These are phyloP conservation scores for Dryas octopetala DNA, from an alignment of 306 rosid genomes.

Conservation along the genomic window DNA sequence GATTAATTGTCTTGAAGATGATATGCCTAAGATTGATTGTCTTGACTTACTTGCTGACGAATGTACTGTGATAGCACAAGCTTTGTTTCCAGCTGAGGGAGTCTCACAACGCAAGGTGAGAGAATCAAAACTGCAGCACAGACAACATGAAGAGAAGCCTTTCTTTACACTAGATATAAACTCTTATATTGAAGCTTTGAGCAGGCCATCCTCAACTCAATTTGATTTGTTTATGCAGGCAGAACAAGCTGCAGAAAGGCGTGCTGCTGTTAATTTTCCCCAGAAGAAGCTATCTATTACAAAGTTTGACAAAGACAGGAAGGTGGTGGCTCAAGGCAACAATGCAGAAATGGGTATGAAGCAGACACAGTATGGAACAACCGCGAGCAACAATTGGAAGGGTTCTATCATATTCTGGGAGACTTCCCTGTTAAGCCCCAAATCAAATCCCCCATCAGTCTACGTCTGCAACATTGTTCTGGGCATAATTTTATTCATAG, in stretches of 20 bases:
- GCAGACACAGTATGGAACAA: slow-evolving; percentile 20
- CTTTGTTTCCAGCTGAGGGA: too few relatives aligned
- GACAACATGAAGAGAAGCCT: slow-evolving; percentile 1
- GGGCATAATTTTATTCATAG: slow-evolving; percentile 31
- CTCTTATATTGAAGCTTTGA: slow-evolving; percentile 11
- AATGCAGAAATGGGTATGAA: slow-evolving; percentile 7
- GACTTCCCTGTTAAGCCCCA: slow-evolving; percentile 22
- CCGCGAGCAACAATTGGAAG: slow-evolving; percentile 14
- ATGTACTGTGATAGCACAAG: background rate
- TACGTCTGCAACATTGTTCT: slow-evolving; percentile 28
- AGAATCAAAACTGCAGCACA: slow-evolving; percentile 13
- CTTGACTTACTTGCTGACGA: background rate
- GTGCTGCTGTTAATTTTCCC: background rate
- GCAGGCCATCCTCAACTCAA: slow-evolving; percentile 13
- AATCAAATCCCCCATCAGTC: slow-evolving; percentile 34
- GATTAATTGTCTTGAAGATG: background rate
- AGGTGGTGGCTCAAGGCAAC: slow-evolving; percentile 19
- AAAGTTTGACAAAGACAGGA: slow-evolving; percentile 7
- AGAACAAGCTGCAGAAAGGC: slow-evolving; percentile 8
- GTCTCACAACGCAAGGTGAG: slow-evolving; percentile 41
- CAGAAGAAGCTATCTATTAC: slow-evolving; percentile 1
- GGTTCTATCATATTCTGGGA: slow-evolving; percentile 33
- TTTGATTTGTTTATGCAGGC: slow-evolving; percentile 39
- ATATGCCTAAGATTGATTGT: background rate
- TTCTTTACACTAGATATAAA: slow-evolving; percentile 9